A percentile compares a stretch with the other conserved stretches of the same genome.
Evolutionary conservation across 1,284 basidiomycete species (phyloP).

Genomic region (Stereum hirsutum): DNA sequence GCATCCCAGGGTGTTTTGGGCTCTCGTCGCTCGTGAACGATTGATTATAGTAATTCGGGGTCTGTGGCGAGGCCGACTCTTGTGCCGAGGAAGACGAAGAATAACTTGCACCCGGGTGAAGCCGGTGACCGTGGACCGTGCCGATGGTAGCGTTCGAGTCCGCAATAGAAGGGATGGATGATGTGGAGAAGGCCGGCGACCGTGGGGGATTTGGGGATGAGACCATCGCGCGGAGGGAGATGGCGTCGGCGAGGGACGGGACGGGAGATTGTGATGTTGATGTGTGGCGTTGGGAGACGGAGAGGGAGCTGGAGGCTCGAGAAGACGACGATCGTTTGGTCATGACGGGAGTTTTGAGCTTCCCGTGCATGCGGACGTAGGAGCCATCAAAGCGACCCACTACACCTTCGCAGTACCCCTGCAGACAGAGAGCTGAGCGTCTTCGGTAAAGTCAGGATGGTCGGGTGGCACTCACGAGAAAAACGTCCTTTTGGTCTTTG

Average conservation of each 20-base stretch:
- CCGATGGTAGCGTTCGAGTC: background rate
- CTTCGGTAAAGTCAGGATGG: background rate
- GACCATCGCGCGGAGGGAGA: background rate
- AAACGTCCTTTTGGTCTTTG: slow-evolving; percentile 41
- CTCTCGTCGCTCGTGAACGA: no score
- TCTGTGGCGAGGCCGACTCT: slow-evolving; percentile 8
- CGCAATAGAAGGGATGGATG: background rate
- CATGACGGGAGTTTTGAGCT: slow-evolving; percentile 75
- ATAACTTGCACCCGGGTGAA: slow-evolving; percentile 5
- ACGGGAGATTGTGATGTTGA: slow-evolving; percentile 13
- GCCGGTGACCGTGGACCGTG: background rate
- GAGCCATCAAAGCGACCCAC: slow-evolving; percentile 71
- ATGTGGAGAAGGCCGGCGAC: background rate
- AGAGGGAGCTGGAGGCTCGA: slow-evolving; percentile 16
- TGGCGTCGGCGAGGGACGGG: slow-evolving; percentile 7
- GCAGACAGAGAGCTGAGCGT: background rate
- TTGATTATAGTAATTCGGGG: no score
- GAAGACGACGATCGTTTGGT: slow-evolving; percentile 44
- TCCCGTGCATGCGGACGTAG: slow-evolving; percentile 66
- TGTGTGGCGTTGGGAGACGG: slow-evolving; percentile 10
- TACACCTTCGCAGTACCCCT: slow-evolving; percentile 77
- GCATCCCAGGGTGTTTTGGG: no score
- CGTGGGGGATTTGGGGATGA: slow-evolving; percentile 15
- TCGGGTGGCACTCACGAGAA: slow-evolving; percentile 60
- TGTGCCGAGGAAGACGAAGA: slow-evolving; percentile 9